Conservation (phyloP, 805 yeast species). For the Pichia ethanolica region DNA sequence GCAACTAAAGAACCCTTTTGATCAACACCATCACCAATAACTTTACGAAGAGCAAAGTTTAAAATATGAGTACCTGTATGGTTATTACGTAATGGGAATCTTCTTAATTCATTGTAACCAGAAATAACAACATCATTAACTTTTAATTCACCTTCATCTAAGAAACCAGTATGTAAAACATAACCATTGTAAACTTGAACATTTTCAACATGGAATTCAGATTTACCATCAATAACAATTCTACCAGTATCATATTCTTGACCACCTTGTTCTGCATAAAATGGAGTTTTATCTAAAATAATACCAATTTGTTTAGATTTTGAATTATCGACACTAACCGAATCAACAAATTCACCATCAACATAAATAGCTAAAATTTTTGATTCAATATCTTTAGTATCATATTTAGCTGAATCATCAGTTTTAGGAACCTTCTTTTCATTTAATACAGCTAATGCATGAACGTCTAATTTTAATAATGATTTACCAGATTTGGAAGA, state of each 20-base stretch:
- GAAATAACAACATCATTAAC: constrained; percentile 73
- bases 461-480: constrained; percentile 82
- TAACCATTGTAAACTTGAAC: constrained; percentile 93
- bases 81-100: constrained; percentile 95
- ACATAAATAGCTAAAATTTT: constrained; percentile 64
- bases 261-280: constrained; percentile 99
- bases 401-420: constrained; percentile 75
- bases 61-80: constrained; percentile 97
- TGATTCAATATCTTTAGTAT: constrained; percentile 60
- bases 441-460: constrained; percentile 69
- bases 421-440: constrained; percentile 65
- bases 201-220: constrained; percentile 85
- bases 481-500: constrained; percentile 49
- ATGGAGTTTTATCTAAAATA: constrained; percentile 81
- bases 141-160: constrained; percentile 67
- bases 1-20: constrained; percentile 97
- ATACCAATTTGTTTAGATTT: constrained; percentile 61
- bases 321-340: constrained; percentile 26
- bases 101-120: constrained; percentile 84
- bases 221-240: constrained; percentile 76
- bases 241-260: constrained; percentile 96
- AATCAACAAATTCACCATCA: constrained; percentile 60
- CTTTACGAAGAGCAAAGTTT: constrained; percentile 80
- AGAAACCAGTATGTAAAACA: constrained; percentile 86
- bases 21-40: constrained; percentile 80